Evolutionary conservation across 495 filamentous ascomycete genomes (phyloP).

Genomic region (Aspergillus diversus): DNA sequence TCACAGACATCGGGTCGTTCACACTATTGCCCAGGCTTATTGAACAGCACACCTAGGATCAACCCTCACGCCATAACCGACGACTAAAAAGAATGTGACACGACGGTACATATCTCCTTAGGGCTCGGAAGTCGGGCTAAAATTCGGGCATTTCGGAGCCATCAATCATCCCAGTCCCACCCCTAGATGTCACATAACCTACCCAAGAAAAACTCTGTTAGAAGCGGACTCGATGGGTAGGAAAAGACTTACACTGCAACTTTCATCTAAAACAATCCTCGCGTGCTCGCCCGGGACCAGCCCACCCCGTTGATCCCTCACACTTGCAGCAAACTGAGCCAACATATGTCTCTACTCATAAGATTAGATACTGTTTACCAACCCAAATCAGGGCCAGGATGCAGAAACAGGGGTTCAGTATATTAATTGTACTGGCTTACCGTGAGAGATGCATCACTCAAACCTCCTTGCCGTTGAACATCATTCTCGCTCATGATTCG

Average conservation of each 20-base stretch:
- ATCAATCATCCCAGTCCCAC: background rate
- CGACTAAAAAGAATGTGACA: background rate
- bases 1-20: background rate
- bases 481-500: conserved; percentile 69
- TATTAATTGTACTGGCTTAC: conserved; percentile 43
- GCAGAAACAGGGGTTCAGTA: background rate
- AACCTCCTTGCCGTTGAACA: conserved; percentile 60
- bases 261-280: conserved; percentile 36
- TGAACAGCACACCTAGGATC: background rate
- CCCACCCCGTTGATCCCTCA: conserved; percentile 42
- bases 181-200: conserved; percentile 18
- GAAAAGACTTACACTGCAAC: conserved; percentile 31
- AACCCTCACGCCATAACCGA: background rate
- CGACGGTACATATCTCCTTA: background rate
- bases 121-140: background rate
- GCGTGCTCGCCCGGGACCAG: conserved; percentile 20
- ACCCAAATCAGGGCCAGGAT: background rate
- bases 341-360: conserved; percentile 61
- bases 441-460: conserved; percentile 65
- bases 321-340: conserved; percentile 54
- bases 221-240: background rate
- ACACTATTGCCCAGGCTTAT: background rate
- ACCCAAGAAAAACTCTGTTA: conserved; percentile 8
- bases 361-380: background rate
- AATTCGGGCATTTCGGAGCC: background rate